Base-by-base conservation (phyloP, 352 stramenopile species). In the Globisporangium viniferum region DNA sequence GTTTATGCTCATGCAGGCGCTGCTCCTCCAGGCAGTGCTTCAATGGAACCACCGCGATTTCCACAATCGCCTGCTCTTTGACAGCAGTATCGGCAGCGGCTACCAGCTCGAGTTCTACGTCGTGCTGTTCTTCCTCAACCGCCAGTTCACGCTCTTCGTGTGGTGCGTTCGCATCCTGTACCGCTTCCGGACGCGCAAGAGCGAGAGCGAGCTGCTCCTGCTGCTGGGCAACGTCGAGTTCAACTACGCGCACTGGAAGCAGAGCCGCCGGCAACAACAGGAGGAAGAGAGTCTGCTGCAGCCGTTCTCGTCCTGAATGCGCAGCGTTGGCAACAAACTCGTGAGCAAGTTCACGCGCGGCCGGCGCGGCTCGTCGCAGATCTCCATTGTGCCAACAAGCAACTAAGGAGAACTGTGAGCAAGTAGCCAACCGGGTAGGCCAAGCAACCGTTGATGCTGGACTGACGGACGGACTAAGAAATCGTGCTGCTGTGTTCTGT, bases 111-210 rank as follows among this genome's bases (percentile, higher is more conserved):
- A 67, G 12, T 57, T 71, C 35, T 67, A 46, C 39, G 49, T 64
- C 35, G 3, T 73, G 33, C 68, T 64, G 36, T 71, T 73, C 56
- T 67, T 73, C 22, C 18, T 73, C 57, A 68, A 49, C 27, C 68
- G 64, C 22, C 64, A 68, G 24, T 39, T 71, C 7, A 71, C 64
- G 15, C 27, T 66, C 3, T 53, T 68, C 10, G 33, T 71, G 27
- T 73, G 68, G 68, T 68, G 27, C 27, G 18, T 59, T 8, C 68
- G 64, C 9, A 24, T 71, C 0, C 24, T 73, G 29, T n/a, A 64
- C 20, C 49, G 64, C 64, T 56, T 67, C 36, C 31, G 39, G 3
- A 68, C 31, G 9, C 68, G 60, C 59, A 27, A 55, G 20, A 64
- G 46, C 20, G 55, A 67, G 4, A 5, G 60, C 53, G 61, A 72